phyloP scores from a whole-genome alignment of 805 yeast species.

The Nakazawaea wickerhamii region DNA sequence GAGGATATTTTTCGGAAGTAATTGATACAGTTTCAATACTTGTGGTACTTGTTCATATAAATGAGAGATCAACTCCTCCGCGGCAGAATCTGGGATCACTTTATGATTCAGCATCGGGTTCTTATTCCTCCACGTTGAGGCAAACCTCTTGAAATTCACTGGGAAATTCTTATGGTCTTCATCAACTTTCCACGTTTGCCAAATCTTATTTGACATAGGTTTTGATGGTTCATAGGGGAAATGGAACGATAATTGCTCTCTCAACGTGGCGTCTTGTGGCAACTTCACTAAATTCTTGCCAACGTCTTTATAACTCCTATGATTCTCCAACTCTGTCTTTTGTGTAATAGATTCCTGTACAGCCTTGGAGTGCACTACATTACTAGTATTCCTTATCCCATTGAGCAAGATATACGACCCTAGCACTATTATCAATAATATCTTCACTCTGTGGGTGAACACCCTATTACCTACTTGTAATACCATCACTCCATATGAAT shows the following conservation, averaged over 20 bases:
- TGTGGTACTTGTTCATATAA: slow-evolving; percentile 70
- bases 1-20: slow-evolving; percentile 75
- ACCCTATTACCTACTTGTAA: neutral
- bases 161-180: slow-evolving; percentile 54
- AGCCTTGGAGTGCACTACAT: neutral
- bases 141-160: slow-evolving; percentile 39
- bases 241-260: slow-evolving; percentile 61
- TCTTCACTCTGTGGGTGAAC: neutral
- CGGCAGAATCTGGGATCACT: slow-evolving; percentile 62
- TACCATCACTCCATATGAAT: neutral
- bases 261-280: slow-evolving; percentile 21
- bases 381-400: neutral
- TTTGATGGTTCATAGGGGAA: slow-evolving; percentile 68
- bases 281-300: slow-evolving; percentile 8
- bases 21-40: slow-evolving; percentile 66
- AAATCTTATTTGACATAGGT: slow-evolving; percentile 71
- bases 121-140: slow-evolving; percentile 56
- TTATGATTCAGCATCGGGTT: slow-evolving; percentile 68
- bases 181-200: slow-evolving; percentile 93
- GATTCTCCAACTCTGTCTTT: slow-evolving; percentile 5
- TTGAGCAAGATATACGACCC: neutral
- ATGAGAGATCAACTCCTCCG: slow-evolving; percentile 48
- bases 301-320: slow-evolving; percentile 2
- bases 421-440: neutral
- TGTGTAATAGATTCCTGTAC: neutral